A percentile compares a stretch with the other conserved stretches of the same genome.
These are phyloP conservation scores for Xylaria sp. DNA, from an alignment of 2,329 filamentous ascomycete genomes.

Conservation along the genomic window DNA sequence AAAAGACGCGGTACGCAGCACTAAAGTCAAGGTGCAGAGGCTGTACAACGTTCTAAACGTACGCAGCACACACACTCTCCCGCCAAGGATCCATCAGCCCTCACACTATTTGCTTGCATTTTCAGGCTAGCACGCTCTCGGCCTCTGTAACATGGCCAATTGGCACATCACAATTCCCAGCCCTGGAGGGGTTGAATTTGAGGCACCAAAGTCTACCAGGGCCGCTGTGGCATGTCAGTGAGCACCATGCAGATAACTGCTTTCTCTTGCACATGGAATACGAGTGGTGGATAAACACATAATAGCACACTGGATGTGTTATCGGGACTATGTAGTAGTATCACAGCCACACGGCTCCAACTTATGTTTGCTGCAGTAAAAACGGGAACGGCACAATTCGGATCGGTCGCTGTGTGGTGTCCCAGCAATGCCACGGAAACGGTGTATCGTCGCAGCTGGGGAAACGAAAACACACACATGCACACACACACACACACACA, in stretches of 20 bases:
- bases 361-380: no score
- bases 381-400: background rate
- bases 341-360: no score
- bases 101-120: background rate
- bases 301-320: background rate
- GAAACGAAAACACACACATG: no score
- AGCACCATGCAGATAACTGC: no score
- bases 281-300: background rate
- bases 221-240: background rate
- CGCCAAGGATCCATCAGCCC: background rate
- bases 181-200: background rate
- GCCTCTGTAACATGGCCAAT: background rate
- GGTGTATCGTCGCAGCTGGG: no score
- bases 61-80: background rate
- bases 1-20: no score
- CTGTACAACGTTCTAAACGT: background rate
- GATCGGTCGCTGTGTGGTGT: background rate
- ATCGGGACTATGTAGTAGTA: no score
- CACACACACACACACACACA: no score
- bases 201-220: no score
- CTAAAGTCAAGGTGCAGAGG: background rate
- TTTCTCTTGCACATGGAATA: background rate
- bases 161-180: background rate
- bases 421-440: no score
- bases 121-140: background rate